Evolutionary conservation across 805 yeast genomes (phyloP).

Genomic region (Teunomyces kruisii): DNA sequence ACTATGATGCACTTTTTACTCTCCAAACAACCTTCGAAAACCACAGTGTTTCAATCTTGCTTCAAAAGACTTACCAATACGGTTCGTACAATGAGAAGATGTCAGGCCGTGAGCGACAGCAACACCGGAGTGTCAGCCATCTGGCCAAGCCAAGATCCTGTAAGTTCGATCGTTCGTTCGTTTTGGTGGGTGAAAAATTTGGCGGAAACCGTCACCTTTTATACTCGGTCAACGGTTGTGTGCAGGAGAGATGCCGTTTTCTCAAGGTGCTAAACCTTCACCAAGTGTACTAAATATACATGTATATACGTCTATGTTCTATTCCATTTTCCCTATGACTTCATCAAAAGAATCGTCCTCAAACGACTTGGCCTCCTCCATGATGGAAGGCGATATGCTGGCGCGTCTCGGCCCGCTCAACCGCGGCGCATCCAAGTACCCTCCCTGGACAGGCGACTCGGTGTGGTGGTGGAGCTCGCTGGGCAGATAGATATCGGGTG

Average conservation of each 20-base stretch:
- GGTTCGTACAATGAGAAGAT: slow-evolving; percentile 38
- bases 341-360: slow-evolving; percentile 1
- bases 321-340: slow-evolving; percentile 3
- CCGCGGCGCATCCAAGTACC: slow-evolving; percentile 29
- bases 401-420: neutral
- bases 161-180: neutral
- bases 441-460: slow-evolving; percentile 21
- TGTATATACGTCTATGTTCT: neutral
- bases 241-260: neutral
- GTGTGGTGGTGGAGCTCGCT: slow-evolving; percentile 7
- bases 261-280: no score
- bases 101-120: neutral
- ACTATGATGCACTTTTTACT: slow-evolving; percentile 46
- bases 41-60: slow-evolving; percentile 19
- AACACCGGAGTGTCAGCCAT: neutral
- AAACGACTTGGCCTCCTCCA: neutral
- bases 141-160: neutral
- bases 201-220: neutral
- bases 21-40: slow-evolving; percentile 15
- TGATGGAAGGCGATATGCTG: slow-evolving; percentile 1
- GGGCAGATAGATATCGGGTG: slow-evolving; percentile 25
- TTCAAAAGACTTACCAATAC: slow-evolving; percentile 42
- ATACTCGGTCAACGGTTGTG: neutral
- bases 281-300: no score
- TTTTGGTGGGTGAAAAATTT: neutral